Evolutionary conservation across 345 rosid genomes (phyloP).

Genomic region (Gossypium turneri): DNA sequence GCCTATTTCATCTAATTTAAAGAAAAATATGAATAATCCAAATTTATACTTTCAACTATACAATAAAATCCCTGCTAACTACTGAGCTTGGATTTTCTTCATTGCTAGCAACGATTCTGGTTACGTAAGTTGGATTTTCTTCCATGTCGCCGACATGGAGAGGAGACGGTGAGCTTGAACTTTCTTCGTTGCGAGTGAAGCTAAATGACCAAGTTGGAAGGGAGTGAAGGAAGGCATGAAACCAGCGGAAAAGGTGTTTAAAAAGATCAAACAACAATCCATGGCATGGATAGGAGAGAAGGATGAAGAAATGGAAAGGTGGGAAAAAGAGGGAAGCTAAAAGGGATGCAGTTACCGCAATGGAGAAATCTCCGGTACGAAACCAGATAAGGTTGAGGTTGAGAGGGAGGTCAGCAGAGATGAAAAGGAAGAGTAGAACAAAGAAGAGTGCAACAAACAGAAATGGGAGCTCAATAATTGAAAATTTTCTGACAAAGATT

Average conservation of each 20-base stretch:
- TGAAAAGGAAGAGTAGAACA: background rate
- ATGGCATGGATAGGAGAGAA: background rate
- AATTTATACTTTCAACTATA: no score
- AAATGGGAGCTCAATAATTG: background rate
- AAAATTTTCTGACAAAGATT: background rate
- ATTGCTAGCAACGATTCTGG: no score
- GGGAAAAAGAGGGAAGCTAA: background rate
- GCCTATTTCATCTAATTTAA: no score
- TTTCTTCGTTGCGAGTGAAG: background rate
- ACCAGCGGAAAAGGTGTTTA: conserved; percentile 3
- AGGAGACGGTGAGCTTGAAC: background rate
- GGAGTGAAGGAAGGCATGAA: background rate
- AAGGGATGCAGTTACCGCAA: background rate
- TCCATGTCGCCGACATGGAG: background rate
- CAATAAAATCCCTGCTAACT: no score
- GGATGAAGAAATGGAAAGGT: background rate
- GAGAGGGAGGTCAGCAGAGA: background rate
- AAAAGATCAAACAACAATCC: background rate
- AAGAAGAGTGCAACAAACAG: background rate
- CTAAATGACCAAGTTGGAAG: background rate
- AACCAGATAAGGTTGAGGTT: background rate
- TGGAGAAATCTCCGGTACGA: background rate
- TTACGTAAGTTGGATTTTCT: no score
- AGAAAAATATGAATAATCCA: no score
- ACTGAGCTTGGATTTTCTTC: no score